Conservation (phyloP, 306 rosid genomes). For the Crotalaria pallida region DNA sequence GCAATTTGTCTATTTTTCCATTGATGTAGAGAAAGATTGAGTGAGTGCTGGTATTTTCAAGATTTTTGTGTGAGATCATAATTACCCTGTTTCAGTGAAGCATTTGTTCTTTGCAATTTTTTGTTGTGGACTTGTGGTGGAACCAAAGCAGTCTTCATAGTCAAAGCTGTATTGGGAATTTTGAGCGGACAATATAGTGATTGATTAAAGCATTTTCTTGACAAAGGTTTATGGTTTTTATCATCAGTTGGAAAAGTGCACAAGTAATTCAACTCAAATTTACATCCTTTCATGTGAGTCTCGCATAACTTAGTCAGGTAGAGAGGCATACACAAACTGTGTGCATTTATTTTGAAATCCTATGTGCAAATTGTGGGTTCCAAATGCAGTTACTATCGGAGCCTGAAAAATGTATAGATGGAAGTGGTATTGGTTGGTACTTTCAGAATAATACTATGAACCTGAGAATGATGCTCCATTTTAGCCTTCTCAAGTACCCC, state of each 20-base stretch:
- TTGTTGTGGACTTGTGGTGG: conserved; percentile 15
- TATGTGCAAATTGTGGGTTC: not conserved
- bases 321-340: not conserved
- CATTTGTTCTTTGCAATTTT: conserved; percentile 27
- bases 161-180: conserved; percentile 23
- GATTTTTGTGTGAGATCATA: conserved; percentile 33
- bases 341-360: not conserved
- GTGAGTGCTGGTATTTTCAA: conserved; percentile 60
- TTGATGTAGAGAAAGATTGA: conserved; percentile 44
- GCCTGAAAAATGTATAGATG: not conserved
- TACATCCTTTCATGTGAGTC: not conserved
- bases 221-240: conserved; percentile 1
- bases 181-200: not conserved
- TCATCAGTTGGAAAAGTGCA: not conserved
- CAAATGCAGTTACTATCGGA: not conserved
- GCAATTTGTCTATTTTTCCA: conserved; percentile 39
- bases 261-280: not conserved
- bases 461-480: no score
- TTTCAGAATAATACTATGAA: not conserved
- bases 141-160: conserved; percentile 15
- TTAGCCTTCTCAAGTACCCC: no score
- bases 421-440: not conserved
- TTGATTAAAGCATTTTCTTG: conserved; percentile 15
- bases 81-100: conserved; percentile 23
- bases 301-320: not conserved